Evolutionary conservation across 805 yeast species (phyloP), one percentile per base, ranked within the genome.

Genomic region (Tetrapisispora nanseiensis): DNA sequence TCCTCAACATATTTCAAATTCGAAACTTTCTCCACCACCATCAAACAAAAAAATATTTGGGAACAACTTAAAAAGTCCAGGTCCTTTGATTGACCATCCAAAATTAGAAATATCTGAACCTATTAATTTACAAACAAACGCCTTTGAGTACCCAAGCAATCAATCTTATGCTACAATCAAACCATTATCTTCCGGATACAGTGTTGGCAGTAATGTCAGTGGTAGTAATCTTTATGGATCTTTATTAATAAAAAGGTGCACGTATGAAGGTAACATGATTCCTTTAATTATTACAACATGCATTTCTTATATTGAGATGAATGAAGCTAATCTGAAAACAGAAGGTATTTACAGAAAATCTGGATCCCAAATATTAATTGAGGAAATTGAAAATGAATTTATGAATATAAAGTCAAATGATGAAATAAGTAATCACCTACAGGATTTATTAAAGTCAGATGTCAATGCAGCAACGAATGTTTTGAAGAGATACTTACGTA

Each of bases 301-400:
- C 63, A 63, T 87, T 6, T 67, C 69, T 20, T 92, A 82, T 51
- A 86, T 92, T 41, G 96, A 90, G 63, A 56, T 57, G 6, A 69
- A 86, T 44, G 95, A 95, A 15, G 48, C 41, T 2, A 46, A 40
- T 4, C 62, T 89, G 50, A 77, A 72, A 31, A 66, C 71, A 47
- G 97, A 89, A 62, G 98, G 98, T 8, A 73, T 92, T 28, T 92
- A 92, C 65, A 71, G 98, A 50, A 81, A 89, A 50, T 82, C 94
- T 36, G 98, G 95, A 1, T 72, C 86, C 8, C 81, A 82, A 38
- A 72, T 80, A 42, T 76, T 53, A 36, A 55, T 61, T 33, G 65
- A 60, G 43, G 52, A 51, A 19, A 49, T 60, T 23, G 67, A 62
- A 40, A 44, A 42, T 11, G 46, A 42, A 22, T 46, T 62, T 23